Base-by-base conservation (phyloP, 495 filamentous ascomycete genomes). In the Lentithecium fluviatile region DNA sequence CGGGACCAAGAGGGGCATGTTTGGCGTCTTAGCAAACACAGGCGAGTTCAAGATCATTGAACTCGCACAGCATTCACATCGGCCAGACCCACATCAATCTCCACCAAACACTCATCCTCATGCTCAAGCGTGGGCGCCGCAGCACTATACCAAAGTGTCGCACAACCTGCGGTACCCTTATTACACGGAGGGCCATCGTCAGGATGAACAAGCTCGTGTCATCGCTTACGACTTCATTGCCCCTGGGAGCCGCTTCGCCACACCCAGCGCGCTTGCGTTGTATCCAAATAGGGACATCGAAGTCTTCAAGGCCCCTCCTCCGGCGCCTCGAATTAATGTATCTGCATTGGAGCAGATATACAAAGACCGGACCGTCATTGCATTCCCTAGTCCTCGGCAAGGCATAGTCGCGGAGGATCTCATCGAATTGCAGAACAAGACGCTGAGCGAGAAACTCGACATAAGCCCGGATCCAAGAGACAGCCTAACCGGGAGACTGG, bases 211-310 rank as follows among this genome's bases (percentile, higher is more conserved):
- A 10, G 80, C 87, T 42, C 81, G 86, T 15, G 83, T 96, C 29
- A 87, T 94, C 0, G 88, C 88, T 1, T 96, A 95, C 71, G 92
- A 97, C 68, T 95, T 90, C 78, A 78, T 95, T 53, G 88, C 75
- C 67, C 69, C 82, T 78, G 74, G 85, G 19, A 81, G 75, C 45
- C 79, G 79, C 1, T 75, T 81, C 8, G 74, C 85, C 42, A 85
- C 85, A 48, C 83, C 88, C 20, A 82, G 83, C 47, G 79, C 84
- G 34, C 75, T 95, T 60, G 84, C 86, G 5, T 74, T 92, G 15
- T 80, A 86, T 45, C 85, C 84, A 5, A 84, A 83, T 69, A 85
- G 87, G n/a, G 71, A 77, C 2, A 79, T 91, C 45, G 84, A 84
- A 15, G 81, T 91, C 21, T 62, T 78, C n/a, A 79, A 77, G 21